Evolutionary conservation across 495 filamentous ascomycete species (phyloP), one percentile per base, ranked within the genome.

Genomic region (Aspergillus bridgeri): DNA sequence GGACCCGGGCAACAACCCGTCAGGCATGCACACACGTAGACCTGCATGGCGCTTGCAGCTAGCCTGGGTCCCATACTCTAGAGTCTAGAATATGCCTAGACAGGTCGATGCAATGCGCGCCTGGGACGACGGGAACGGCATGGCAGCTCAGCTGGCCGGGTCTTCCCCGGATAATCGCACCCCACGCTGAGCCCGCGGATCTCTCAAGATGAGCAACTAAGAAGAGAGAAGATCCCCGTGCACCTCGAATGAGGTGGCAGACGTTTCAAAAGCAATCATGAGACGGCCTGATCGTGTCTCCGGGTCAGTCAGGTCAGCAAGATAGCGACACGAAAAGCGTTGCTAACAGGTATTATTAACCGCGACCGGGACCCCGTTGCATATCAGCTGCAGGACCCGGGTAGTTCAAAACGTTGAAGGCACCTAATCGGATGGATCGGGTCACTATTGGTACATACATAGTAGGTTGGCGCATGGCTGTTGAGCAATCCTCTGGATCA

Each of bases 311-410:
- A 23, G 48, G 6, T 3, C 27, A 29, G 27, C 27, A 54, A 60
- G 60, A 66, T 63, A 66, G 57, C 59, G 52, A 54, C 33, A 20
- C 49, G 23, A 44, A 63, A 54, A 38, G n/a, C 42, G 55, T 66
- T 62, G 56, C 56, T 65, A 63, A 66, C 38, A 57, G 24, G 21
- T 57, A 66, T 66, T 66, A 66, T 66, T 60, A 66, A 63, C 48
- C 46, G 57, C 22, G 43, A 44, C 48, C 46, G 22, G 44, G 51
- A 47, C 23, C 18, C 42, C 18, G 19, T 20, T 63, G 60, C 60
- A 67, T 67, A 67, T 67, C 64, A 63, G 54, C 59, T 62, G 56
- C 59, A 67, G 64, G 58, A 57, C 58, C 60, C 61, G 23, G 48
- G 47, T 58, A 60, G 57, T 43, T 54, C 51, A 22, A n/a, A 48